phyloP scores from a whole-genome alignment of 805 yeast genomes.

The Millerozyma acaciae region DNA sequence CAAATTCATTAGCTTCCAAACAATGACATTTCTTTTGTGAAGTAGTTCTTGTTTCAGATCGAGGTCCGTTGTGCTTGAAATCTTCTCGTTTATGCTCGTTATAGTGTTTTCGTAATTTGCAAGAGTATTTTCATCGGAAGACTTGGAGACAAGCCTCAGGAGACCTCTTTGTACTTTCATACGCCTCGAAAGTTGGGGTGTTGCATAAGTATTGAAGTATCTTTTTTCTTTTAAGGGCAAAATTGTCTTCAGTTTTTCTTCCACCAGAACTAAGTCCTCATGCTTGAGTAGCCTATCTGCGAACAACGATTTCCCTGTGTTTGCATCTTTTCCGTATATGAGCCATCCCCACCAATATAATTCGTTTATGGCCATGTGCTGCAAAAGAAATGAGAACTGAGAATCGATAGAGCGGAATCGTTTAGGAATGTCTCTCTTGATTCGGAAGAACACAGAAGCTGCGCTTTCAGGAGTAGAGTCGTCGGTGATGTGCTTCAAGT shows the following conservation, averaged over 20 bases:
- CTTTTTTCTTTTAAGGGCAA: slow-evolving; percentile 30
- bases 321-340: slow-evolving; percentile 32
- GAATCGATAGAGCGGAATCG: slow-evolving; percentile 20
- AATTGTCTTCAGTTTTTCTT: slow-evolving; percentile 14
- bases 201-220: slow-evolving; percentile 39
- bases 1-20: slow-evolving; percentile 31
- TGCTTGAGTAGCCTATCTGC: slow-evolving; percentile 16
- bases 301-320: slow-evolving; percentile 26
- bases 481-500: slow-evolving; percentile 35
- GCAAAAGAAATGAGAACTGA: slow-evolving; percentile 24
- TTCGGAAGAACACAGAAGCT: slow-evolving; percentile 16
- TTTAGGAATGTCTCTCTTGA: slow-evolving; percentile 25
- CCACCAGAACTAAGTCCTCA: slow-evolving; percentile 17
- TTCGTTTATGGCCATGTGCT: slow-evolving; percentile 25
- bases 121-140: slow-evolving; percentile 1
- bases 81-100: slow-evolving; percentile 7
- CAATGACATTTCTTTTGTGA: slow-evolving; percentile 24
- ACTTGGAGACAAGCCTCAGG: slow-evolving; percentile 12
- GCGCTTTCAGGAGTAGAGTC: slow-evolving; percentile 24
- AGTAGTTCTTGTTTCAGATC: slow-evolving; percentile 10
- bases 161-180: slow-evolving; percentile 36
- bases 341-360: slow-evolving; percentile 40
- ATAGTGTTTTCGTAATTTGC: slow-evolving; percentile 7
- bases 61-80: slow-evolving; percentile 9
- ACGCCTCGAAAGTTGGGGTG: slow-evolving; percentile 39